These are phyloP conservation scores for Coniochaeta prunicola DNA, from an alignment of 2,329 filamentous ascomycete species.

Conservation along the genomic window DNA sequence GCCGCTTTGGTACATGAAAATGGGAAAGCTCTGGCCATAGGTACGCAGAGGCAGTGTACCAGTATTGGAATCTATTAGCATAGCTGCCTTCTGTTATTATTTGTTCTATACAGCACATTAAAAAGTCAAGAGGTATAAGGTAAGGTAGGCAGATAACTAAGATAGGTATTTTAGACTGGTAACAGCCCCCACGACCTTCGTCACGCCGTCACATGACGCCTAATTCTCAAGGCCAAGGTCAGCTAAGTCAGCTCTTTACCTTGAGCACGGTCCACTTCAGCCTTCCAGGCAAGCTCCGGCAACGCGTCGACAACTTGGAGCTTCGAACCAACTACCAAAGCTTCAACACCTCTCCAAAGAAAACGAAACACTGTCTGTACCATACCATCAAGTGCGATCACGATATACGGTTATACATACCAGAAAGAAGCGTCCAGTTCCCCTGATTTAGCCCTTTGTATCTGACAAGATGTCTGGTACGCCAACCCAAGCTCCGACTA, in stretches of 20 bases:
- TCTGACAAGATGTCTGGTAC: constrained; percentile 45
- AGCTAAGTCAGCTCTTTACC: background rate
- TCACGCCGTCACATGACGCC: background rate
- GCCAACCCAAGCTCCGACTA: constrained; percentile 13
- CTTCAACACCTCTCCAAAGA: background rate
- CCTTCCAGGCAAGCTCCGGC: constrained; percentile 39
- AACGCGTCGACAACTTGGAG: constrained; percentile 28
- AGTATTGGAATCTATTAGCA: too few relatives aligned
- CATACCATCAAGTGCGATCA: too few relatives aligned
- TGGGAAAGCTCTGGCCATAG: too few relatives aligned
- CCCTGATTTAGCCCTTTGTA: background rate
- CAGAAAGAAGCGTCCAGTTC: background rate
- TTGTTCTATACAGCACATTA: too few relatives aligned
- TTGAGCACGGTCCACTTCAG: constrained; percentile 7
- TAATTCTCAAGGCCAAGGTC: background rate
- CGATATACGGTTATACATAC: too few relatives aligned
- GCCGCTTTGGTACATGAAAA: too few relatives aligned
- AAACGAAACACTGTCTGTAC: too few relatives aligned
- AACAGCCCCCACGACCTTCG: background rate
- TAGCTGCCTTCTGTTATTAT: too few relatives aligned
- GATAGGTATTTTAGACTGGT: background rate
- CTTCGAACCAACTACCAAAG: constrained; percentile 10
- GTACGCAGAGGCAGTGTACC: too few relatives aligned
- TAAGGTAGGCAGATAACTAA: background rate
- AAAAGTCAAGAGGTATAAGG: too few relatives aligned